Percentiles rank a stretch among this genome's conserved stretches.
phyloP scores from a whole-genome alignment of 2,329 filamentous ascomycete genomes.

The Orbilia blumenaviensis region DNA sequence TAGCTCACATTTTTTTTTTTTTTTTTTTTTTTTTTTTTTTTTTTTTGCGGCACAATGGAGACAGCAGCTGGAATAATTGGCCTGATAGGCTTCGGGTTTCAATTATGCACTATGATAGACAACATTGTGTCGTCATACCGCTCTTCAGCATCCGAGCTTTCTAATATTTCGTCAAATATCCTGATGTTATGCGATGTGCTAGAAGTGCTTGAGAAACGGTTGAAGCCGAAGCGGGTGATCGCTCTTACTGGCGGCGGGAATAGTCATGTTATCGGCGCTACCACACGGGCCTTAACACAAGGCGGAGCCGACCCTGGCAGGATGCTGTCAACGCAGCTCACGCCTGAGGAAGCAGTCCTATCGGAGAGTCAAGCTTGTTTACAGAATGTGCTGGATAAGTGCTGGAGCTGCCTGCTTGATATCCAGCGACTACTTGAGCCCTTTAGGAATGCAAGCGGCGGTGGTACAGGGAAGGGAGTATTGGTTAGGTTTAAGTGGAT shows the following conservation, averaged over 20 bases:
- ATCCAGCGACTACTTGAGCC: slow-evolving; percentile 47
- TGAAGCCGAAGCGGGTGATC: slow-evolving; percentile 29
- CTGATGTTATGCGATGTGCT: slow-evolving; percentile 42
- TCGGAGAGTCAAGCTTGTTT: slow-evolving; percentile 45
- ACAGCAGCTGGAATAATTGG: slow-evolving; percentile 43
- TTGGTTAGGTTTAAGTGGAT: slow-evolving; percentile 46
- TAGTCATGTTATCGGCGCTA: no score
- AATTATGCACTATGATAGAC: slow-evolving; percentile 44
- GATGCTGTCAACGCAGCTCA: neutral
- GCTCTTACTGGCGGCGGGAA: neutral
- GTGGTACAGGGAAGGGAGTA: neutral
- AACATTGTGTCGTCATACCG: slow-evolving; percentile 41
- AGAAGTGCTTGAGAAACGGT: slow-evolving; percentile 25
- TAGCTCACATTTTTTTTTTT: no score
- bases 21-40: no score
- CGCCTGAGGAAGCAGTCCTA: slow-evolving; percentile 32
- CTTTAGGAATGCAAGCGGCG: slow-evolving; percentile 9
- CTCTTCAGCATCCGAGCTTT: slow-evolving; percentile 31
- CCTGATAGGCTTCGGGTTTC: slow-evolving; percentile 52
- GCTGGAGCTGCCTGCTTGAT: slow-evolving; percentile 44
- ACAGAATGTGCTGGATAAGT: slow-evolving; percentile 52
- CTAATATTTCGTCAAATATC: slow-evolving; percentile 33
- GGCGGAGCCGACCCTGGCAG: no score
- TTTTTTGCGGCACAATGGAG: slow-evolving; percentile 44
- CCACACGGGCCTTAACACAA: no score